Conservation (phyloP, 352 stramenopile genomes). For the Nothophytophthora sp. region DNA sequence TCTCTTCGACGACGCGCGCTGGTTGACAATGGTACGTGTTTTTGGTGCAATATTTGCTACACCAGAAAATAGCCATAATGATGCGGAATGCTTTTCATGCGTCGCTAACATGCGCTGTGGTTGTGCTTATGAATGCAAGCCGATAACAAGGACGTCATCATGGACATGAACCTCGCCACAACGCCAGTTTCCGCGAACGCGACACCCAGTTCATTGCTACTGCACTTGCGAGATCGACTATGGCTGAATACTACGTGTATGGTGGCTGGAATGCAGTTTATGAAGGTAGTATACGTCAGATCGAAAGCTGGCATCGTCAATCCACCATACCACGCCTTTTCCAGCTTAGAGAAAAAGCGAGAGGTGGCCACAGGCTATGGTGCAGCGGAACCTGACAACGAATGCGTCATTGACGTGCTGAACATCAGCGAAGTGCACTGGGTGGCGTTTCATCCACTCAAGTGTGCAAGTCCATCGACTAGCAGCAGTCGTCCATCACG, state of each 20-base stretch:
- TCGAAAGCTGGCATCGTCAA: slow-evolving; percentile 1
- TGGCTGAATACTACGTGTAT: slow-evolving; percentile 10
- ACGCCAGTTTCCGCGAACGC: neutral
- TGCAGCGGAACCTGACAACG: neutral
- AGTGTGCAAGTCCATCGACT: slow-evolving; percentile 5
- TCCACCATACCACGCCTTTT: slow-evolving; percentile 11
- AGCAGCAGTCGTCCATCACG: neutral
- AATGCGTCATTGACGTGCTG: slow-evolving; percentile 1
- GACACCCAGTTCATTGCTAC: neutral
- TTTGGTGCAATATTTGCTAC: neutral
- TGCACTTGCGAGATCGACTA: slow-evolving; percentile 8
- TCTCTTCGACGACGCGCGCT: slow-evolving; percentile 1
- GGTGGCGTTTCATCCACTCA: neutral
- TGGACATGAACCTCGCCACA: slow-evolving; percentile 4
- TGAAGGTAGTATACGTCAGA: slow-evolving; percentile 3
- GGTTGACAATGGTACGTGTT: slow-evolving; percentile 1
- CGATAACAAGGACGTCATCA: slow-evolving; percentile 4
- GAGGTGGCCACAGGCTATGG: neutral
- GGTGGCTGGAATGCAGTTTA: neutral
- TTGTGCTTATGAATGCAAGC: too few relatives aligned
- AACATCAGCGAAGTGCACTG: slow-evolving; percentile 3
- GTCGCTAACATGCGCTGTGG: too few relatives aligned
- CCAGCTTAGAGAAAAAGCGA: neutral
- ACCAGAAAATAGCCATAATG: slow-evolving; percentile 2
- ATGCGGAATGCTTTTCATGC: too few relatives aligned